These are phyloP conservation scores for Trypanosoma cruzi DNA, from an alignment of 208 protist species.

Conservation along the genomic window DNA sequence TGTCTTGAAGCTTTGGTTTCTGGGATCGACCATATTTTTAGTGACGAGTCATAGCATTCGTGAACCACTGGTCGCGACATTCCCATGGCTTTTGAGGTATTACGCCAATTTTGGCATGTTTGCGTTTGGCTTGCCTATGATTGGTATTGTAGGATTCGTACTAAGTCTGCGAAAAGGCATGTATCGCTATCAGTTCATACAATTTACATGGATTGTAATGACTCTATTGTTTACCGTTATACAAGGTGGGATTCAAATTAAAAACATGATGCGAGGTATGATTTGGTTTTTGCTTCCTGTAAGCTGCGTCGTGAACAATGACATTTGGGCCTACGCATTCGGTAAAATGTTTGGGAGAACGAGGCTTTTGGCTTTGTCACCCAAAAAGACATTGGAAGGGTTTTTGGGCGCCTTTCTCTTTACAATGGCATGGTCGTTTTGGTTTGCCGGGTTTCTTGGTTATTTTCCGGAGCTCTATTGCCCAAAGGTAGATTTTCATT, in stretches of 20 bases:
- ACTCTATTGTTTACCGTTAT: constrained; percentile 73
- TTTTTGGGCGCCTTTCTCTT: constrained; percentile 91
- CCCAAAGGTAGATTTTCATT: constrained; percentile 73
- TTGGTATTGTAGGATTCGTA: constrained; percentile 90
- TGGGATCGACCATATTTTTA: constrained; percentile 46
- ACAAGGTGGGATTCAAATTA: constrained; percentile 65
- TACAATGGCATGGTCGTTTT: constrained; percentile 90
- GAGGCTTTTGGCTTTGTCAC: constrained; percentile 81
- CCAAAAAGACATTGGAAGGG: constrained; percentile 94
- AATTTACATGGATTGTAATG: constrained; percentile 91
- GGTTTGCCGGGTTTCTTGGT: constrained; percentile 90
- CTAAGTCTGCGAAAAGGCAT: constrained; percentile 81
- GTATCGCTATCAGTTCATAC: constrained; percentile 93
- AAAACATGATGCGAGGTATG: constrained; percentile 91
- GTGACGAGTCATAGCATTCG: constrained; percentile 48
- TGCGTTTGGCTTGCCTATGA: constrained; percentile 60
- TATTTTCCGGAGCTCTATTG: constrained; percentile 90
- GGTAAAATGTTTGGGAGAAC: constrained; percentile 92
- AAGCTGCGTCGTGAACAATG: constrained; percentile 90
- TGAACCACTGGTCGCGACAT: constrained; percentile 61
- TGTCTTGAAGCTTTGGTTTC: constrained; percentile 87
- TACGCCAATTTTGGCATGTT: constrained; percentile 68
- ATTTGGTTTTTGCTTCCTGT: constrained; percentile 94
- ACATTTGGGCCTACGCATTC: constrained; percentile 92
- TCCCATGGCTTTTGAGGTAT: constrained; percentile 41